Base-by-base conservation (phyloP, 2,329 filamentous ascomycete genomes). In the Cordyceps tenuipes region DNA sequence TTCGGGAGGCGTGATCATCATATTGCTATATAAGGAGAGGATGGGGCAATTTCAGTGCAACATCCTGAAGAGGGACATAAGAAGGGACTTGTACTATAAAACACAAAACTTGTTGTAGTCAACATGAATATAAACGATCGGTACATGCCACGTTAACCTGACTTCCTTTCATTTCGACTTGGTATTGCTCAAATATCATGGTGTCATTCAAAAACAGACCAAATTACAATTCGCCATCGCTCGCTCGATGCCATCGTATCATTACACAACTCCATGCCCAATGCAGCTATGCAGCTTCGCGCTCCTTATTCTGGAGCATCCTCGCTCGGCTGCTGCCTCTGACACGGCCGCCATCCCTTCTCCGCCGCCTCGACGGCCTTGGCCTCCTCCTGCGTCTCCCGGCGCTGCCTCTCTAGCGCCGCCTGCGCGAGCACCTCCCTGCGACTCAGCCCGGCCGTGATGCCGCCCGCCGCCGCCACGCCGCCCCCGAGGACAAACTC, bases 381-480 rank as follows among this genome's bases (percentile, higher is more conserved):
- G 7, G 65, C 63, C 63, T 75, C 72, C 2, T 70, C 67, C 31
- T 68, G 67, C 1, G 63, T 67, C 61, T 75, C 69, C 36, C 66
- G 72, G 43, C 65, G 64, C 64, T 73, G 73, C 29, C 73, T 65
- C 59, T 74, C 71, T 19, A 72, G 59, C 0, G 73, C 73, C 21
- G 73, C 73, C 48, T 71, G 83, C 0, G 90, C 90, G 58, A 94
- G 77, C 41, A 91, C 82, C 67, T 95, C 90, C 60, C 91, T 81
- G 63, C 89, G 78, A 65, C 78, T 88, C 72, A 90, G 68, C n/a
- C 78, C 73, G 46, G 64, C 70, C 43, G 73, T 73, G 3, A 73
- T 73, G 62, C 73, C 79, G 56, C 9, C 74, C 73, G 39, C 87
- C 87, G 15, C 74, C 73, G n/a, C 47, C 23, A 10, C 87, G 87